A percentile compares a stretch with the other conserved stretches of the same genome.
Conservation (phyloP, 2,329 filamentous ascomycete species). For the Aureobasidium sp. region DNA sequence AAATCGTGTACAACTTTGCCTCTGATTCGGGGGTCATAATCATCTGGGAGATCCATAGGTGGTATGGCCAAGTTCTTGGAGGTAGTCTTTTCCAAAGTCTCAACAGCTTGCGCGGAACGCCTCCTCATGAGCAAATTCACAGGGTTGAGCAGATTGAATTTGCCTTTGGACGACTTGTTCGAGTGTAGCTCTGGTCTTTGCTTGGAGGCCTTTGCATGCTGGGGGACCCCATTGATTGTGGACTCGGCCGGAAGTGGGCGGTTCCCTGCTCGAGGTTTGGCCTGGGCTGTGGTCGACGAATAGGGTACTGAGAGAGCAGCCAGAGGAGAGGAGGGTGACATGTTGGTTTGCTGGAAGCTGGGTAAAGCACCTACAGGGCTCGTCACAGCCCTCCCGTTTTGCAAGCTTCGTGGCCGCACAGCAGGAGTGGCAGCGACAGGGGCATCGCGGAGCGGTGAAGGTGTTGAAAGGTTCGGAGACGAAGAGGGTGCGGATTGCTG, state of each 20-base stretch:
- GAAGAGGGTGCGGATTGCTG: background rate
- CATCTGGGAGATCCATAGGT: conserved; percentile 42
- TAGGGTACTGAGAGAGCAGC: conserved; percentile 15
- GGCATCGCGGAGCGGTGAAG: background rate
- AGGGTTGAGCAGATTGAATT: conserved; percentile 44
- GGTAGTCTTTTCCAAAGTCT: conserved; percentile 41
- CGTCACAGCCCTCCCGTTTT: background rate
- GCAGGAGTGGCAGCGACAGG: background rate
- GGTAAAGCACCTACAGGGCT: background rate
- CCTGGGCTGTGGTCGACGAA: conserved; percentile 9
- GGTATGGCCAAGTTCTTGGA: conserved; percentile 39
- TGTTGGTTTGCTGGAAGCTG: background rate
- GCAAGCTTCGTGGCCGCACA: background rate
- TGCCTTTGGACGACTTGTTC: conserved; percentile 12
- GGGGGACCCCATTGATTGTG: conserved; percentile 12
- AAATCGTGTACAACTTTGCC: conserved; percentile 58
- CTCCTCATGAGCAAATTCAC: conserved; percentile 51
- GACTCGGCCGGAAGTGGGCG: conserved; percentile 13
- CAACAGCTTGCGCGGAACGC: conserved; percentile 39
- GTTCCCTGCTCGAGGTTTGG: conserved; percentile 13
- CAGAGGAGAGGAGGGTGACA: background rate
- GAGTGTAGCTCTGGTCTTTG: conserved; percentile 11
- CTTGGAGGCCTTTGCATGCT: conserved; percentile 13
- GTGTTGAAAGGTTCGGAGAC: background rate
- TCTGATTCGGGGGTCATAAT: conserved; percentile 55